phyloP scores from a whole-genome alignment of 192 early-diverging fungal genomes.

The Kickxella alabastrina region DNA sequence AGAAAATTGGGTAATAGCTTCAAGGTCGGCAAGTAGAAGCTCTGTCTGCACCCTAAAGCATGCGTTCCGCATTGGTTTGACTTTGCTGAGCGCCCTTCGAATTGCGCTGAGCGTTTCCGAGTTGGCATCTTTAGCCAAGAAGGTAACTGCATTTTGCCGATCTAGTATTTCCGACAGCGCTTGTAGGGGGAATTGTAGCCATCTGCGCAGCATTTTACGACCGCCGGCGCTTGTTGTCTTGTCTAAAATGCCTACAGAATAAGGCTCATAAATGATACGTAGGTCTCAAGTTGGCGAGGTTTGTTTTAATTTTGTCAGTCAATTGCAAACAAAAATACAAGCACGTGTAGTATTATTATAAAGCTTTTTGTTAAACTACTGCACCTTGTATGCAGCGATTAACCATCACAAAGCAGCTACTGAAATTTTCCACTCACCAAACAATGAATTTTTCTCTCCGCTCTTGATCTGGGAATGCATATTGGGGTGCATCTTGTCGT shows the following conservation, averaged over 20 bases:
- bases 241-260: conserved; percentile 24
- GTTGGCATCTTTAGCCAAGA: neutral
- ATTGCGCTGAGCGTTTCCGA: conserved; percentile 8
- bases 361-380: neutral
- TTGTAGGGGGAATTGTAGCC: conserved; percentile 32
- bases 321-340: neutral
- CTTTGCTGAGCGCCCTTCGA: conserved; percentile 11
- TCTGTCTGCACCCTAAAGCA: conserved; percentile 34
- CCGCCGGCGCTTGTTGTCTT: conserved; percentile 31
- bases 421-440: conserved; percentile 53
- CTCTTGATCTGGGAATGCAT: conserved; percentile 62
- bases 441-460: conserved; percentile 71
- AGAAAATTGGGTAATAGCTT: conserved; percentile 31
- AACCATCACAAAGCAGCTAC: too few relatives aligned
- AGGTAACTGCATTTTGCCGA: conserved; percentile 23
- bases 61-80: conserved; percentile 8
- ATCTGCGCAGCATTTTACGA: conserved; percentile 26
- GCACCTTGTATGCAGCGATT: too few relatives aligned
- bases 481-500: conserved; percentile 74
- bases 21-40: conserved; percentile 29
- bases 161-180: conserved; percentile 16
- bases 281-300: neutral
- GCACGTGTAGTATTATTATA: neutral
- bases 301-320: neutral
- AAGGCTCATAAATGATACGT: neutral